Conservation (phyloP, 2,329 filamentous ascomycete genomes). For the Fusarium cicatricum region DNA sequence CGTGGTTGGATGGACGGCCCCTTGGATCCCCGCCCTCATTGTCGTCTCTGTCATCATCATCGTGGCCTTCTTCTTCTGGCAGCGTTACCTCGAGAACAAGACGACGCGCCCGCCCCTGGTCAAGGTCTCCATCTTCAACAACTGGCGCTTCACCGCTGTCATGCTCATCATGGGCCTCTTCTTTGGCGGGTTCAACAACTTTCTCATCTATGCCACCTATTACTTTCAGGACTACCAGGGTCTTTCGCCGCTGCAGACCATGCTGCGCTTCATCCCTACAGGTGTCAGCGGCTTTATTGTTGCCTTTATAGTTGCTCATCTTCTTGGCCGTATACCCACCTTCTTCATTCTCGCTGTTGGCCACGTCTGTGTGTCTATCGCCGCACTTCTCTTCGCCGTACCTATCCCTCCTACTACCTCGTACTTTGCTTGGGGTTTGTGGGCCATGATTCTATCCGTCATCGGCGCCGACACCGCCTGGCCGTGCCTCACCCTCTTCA, state of each 20-base stretch:
- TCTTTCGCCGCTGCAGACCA: conserved; percentile 69
- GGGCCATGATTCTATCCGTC: conserved; percentile 71
- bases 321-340: conserved; percentile 66
- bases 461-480: conserved; percentile 73
- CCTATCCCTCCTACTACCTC: conserved; percentile 67
- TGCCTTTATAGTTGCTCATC: conserved; percentile 61
- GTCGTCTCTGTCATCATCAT: conserved; percentile 66
- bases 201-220: conserved; percentile 72
- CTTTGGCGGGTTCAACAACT: conserved; percentile 74
- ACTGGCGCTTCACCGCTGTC: conserved; percentile 66
- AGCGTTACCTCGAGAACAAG: conserved; percentile 53
- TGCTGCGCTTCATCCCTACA: conserved; percentile 72
- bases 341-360: conserved; percentile 66
- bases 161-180: conserved; percentile 73
- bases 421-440: conserved; percentile 74
- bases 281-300: conserved; percentile 68
- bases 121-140: conserved; percentile 71
- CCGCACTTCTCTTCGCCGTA: conserved; percentile 68
- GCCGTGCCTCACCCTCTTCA: conserved; percentile 72
- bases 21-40: conserved; percentile 69
- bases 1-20: conserved; percentile 70
- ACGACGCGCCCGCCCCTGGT: conserved; percentile 63
- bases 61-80: conserved; percentile 66
- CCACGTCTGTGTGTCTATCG: conserved; percentile 61
- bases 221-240: conserved; percentile 75